Percentiles rank a stretch among this genome's conserved stretches.
phyloP scores from a whole-genome alignment of 768 basidiomycete genomes.

The Boletellus emodensis region DNA sequence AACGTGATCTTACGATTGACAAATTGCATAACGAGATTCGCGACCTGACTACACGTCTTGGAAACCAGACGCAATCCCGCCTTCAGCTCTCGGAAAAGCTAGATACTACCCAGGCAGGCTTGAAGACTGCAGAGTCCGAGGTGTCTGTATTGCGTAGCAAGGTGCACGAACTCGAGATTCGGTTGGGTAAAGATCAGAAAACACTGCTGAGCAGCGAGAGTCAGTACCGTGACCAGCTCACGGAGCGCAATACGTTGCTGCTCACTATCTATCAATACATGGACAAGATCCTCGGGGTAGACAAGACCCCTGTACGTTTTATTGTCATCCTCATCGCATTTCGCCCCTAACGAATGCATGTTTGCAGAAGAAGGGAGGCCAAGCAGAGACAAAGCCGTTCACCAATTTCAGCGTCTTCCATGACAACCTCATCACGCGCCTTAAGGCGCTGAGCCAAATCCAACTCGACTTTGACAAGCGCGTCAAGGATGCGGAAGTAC shows the following conservation, averaged over 20 bases:
- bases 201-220: slow-evolving; percentile 65
- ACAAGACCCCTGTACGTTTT: slow-evolving; percentile 71
- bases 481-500: slow-evolving; percentile 71
- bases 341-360: neutral
- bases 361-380: slow-evolving; percentile 64
- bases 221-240: slow-evolving; percentile 87
- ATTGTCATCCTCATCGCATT: neutral
- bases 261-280: slow-evolving; percentile 93
- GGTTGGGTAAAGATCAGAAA: slow-evolving; percentile 79
- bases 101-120: slow-evolving; percentile 57
- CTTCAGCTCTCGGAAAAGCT: slow-evolving; percentile 87
- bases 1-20: slow-evolving; percentile 71
- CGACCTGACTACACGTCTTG: slow-evolving; percentile 74
- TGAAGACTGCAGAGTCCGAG: slow-evolving; percentile 71
- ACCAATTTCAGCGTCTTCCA: slow-evolving; percentile 94
- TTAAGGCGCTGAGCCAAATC: slow-evolving; percentile 82
- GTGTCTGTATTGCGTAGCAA: slow-evolving; percentile 53
- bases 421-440: slow-evolving; percentile 84
- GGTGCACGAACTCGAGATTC: slow-evolving; percentile 70
- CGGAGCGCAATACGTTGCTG: slow-evolving; percentile 87
- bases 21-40: slow-evolving; percentile 74
- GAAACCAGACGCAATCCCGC: slow-evolving; percentile 81
- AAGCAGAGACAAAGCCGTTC: slow-evolving; percentile 86
- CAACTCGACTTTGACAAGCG: slow-evolving; percentile 84
- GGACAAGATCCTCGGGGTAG: slow-evolving; percentile 89